Base-by-base conservation (phyloP, 768 basidiomycete genomes). In the Sutorius australiensis region DNA sequence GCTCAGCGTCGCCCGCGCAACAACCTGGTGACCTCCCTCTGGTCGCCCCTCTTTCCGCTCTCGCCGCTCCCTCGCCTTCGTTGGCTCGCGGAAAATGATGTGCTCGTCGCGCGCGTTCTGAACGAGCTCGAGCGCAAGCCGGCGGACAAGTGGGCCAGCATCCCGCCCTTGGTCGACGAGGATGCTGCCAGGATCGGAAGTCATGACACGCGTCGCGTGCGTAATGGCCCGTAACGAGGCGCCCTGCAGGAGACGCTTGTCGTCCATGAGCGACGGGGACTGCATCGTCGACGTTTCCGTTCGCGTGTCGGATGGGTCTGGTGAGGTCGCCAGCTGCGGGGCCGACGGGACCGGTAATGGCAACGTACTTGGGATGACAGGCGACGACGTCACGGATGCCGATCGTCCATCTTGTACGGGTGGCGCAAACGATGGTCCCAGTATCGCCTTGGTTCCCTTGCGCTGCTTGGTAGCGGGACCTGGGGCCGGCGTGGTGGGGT, bases 201-300 rank as follows among this genome's bases (percentile, higher is more conserved):
- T 87, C 89, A 93, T 92, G n/a, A 92, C 86, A 3, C 91, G 82
- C 1, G 87, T 92, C 1, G 91, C 89, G 50, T 92, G 84, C 16
- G 81, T 79, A 50, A 93, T 90, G 2, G 91, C 91, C 6, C 81
- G 81, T 2, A 93, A 65, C 0, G 87, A 80, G 0, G 83, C 68
- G 1, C 89, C 87, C 61, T 92, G 89, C 0, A 64, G 71, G 7
- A 50, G 65, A 37, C 56, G 67, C 38, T 69, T 70, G 31, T 69
- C 68, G 38, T 64, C 71, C 6, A 31, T 17, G 6, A 66, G 32
- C 17, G 64, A 61, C 0, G 56, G 66, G 37, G 70, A 62, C 17
- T 61, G 61, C 50, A 57, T 63, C 31, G 67, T 69, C 9, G 60
- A 65, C 1, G 68, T 65, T 42, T 67, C 67, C 3, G 63, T 59